These are phyloP conservation scores for Amaranthus tricolor DNA, from an alignment of 179 eudicot species.

Conservation along the genomic window DNA sequence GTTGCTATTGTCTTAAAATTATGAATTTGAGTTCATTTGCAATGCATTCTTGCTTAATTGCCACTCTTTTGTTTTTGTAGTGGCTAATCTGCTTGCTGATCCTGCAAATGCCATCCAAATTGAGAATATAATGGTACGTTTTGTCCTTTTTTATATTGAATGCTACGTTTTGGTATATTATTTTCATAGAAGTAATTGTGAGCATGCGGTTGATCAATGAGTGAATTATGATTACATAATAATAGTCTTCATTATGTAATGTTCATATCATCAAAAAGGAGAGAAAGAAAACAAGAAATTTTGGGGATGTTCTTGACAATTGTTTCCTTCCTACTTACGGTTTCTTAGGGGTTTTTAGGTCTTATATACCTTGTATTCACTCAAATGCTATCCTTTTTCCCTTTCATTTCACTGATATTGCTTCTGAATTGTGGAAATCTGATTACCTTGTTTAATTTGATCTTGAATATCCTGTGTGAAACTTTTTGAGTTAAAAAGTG, in stretches of 20 bases:
- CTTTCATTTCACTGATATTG: background rate
- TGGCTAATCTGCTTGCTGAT: conserved; percentile 50
- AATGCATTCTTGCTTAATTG: conserved; percentile 17
- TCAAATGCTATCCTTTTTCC: background rate
- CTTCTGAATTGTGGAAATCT: background rate
- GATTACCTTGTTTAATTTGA: background rate
- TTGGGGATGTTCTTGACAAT: too few relatives aligned
- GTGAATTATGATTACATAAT: background rate
- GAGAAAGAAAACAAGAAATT: too few relatives aligned
- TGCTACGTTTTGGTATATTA: background rate
- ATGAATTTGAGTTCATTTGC: background rate
- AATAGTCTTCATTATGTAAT: background rate
- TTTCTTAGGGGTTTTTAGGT: background rate
- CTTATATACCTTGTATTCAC: background rate
- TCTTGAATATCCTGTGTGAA: background rate
- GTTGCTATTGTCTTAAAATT: background rate
- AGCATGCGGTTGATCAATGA: background rate
- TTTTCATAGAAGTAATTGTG: background rate
- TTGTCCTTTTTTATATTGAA: conserved; percentile 8
- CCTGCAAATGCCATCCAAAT: conserved; percentile 52
- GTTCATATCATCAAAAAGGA: background rate
- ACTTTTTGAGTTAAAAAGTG: background rate
- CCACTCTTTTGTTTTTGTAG: conserved; percentile 20
- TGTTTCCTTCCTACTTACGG: background rate
- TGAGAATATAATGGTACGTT: conserved; percentile 48